Conservation (phyloP, 495 filamentous ascomycete genomes). For the Physcia stellaris region DNA sequence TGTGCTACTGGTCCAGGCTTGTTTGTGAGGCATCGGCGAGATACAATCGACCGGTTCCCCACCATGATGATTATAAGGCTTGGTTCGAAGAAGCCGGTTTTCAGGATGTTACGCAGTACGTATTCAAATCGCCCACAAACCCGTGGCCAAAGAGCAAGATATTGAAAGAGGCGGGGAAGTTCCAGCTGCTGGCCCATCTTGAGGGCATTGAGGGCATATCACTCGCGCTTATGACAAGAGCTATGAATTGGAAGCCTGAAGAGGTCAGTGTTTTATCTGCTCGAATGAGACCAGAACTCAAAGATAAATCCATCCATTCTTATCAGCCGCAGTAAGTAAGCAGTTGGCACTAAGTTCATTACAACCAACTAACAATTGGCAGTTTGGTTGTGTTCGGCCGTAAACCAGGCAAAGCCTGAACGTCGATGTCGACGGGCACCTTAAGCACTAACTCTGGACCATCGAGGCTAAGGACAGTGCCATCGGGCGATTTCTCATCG, state of each 20-base stretch:
- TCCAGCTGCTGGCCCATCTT: slow-evolving; percentile 19
- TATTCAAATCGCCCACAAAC: slow-evolving; percentile 44
- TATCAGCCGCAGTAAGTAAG: slow-evolving; percentile 15
- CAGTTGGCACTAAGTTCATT: too few relatives aligned
- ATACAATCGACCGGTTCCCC: slow-evolving; percentile 35
- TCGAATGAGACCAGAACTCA: slow-evolving; percentile 19
- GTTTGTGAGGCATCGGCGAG: slow-evolving; percentile 32
- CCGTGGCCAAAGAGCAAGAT: slow-evolving; percentile 41
- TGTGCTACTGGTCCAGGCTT: slow-evolving; percentile 39
- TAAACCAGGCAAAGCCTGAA: too few relatives aligned
- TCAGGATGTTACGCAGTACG: slow-evolving; percentile 42
- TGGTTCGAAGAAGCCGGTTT: slow-evolving; percentile 51
- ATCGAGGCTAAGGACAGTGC: too few relatives aligned
- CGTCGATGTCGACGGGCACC: too few relatives aligned
- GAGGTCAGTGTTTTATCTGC: slow-evolving; percentile 20
- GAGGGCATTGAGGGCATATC: slow-evolving; percentile 25
- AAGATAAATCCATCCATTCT: slow-evolving; percentile 17
- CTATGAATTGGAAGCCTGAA: slow-evolving; percentile 18
- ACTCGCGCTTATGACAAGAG: slow-evolving; percentile 19
- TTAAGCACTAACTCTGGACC: too few relatives aligned
- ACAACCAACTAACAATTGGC: too few relatives aligned
- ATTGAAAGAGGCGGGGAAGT: slow-evolving; percentile 24
- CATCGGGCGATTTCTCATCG: too few relatives aligned
- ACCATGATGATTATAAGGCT: slow-evolving; percentile 37
- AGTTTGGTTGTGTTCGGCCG: too few relatives aligned